Conservation (phyloP, 345 rosid genomes). For the Litchi chinensis region DNA sequence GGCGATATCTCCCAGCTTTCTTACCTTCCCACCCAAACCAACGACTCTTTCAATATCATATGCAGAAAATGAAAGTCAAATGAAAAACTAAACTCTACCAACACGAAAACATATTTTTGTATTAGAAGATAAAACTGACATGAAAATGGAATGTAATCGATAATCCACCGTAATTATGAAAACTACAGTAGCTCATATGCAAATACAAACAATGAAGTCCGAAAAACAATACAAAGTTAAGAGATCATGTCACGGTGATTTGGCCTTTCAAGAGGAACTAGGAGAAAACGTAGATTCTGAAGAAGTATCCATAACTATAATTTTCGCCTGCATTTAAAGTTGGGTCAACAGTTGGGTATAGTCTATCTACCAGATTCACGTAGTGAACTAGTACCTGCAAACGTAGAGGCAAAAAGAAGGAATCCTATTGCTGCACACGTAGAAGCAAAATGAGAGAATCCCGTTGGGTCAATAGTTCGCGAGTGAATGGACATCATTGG, state of each 20-base stretch:
- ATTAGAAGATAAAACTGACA: background rate
- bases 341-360: conserved; percentile 75
- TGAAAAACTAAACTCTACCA: background rate
- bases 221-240: background rate
- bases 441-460: too few relatives aligned
- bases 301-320: too few relatives aligned
- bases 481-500: too few relatives aligned
- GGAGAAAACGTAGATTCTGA: too few relatives aligned
- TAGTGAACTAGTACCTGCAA: conserved; percentile 81
- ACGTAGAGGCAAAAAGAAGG: background rate
- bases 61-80: conserved; percentile 19
- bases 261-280: too few relatives aligned
- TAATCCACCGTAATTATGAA: background rate
- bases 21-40: conserved; percentile 85
- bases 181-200: background rate
- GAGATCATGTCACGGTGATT: background rate
- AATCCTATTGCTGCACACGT: too few relatives aligned
- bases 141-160: background rate
- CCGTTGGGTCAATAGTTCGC: too few relatives aligned
- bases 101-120: background rate
- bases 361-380: conserved; percentile 65
- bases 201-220: background rate
- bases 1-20: background rate
- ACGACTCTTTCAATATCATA: conserved; percentile 78
- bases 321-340: conserved; percentile 64